phyloP scores from a whole-genome alignment of 441 rosid genomes.

The Arabidopsis hybrid region DNA sequence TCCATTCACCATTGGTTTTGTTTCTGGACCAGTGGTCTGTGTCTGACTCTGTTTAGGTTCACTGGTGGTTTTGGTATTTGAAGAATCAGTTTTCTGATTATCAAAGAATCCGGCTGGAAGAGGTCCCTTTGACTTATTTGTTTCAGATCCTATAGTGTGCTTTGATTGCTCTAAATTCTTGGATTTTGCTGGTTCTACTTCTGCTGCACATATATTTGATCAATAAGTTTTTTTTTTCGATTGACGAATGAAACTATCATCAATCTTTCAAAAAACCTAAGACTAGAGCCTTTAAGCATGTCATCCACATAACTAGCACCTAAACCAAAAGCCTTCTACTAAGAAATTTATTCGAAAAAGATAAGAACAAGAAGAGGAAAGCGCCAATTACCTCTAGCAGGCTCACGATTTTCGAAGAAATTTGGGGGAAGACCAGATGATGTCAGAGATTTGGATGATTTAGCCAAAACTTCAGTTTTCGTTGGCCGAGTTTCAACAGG shows the following conservation, averaged over 20 bases:
- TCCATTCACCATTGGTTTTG: slow-evolving; percentile 57
- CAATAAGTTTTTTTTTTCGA: slow-evolving; percentile 28
- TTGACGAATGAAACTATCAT: neutral
- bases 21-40: slow-evolving; percentile 47
- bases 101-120: slow-evolving; percentile 86
- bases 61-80: slow-evolving; percentile 53
- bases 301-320: neutral
- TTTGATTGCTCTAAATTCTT: slow-evolving; percentile 44
- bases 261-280: neutral
- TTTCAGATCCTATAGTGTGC: slow-evolving; percentile 45
- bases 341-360: neutral
- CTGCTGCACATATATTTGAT: slow-evolving; percentile 35
- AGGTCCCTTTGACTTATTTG: slow-evolving; percentile 57
- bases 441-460: slow-evolving; percentile 44
- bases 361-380: slow-evolving; percentile 1
- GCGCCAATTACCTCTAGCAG: slow-evolving; percentile 53
- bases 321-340: neutral
- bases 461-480: slow-evolving; percentile 43
- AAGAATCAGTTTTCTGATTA: slow-evolving; percentile 63
- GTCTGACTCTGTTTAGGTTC: slow-evolving; percentile 45
- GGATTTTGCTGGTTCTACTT: slow-evolving; percentile 41
- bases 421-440: slow-evolving; percentile 67
- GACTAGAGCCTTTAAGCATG: neutral
- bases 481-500: slow-evolving; percentile 39
- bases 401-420: slow-evolving; percentile 63